Percentiles rank a stretch among this genome's conserved stretches.
Evolutionary conservation across 116 monocot species (phyloP).

Genomic region (Cymodocea nodosa): DNA sequence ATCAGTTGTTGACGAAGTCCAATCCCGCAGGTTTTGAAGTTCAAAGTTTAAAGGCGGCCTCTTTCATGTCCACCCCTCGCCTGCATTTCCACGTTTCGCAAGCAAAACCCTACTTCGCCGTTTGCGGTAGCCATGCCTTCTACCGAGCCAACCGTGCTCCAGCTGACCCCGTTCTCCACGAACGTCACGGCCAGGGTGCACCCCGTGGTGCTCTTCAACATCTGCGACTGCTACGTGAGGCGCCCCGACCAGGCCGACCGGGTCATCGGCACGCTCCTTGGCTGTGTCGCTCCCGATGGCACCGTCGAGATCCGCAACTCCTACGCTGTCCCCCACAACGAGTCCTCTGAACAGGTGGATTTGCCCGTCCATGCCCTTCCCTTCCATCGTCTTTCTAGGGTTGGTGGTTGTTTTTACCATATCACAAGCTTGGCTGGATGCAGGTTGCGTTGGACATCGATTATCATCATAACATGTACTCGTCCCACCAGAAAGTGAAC

Average conservation of each 20-base stretch:
- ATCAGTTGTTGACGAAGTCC: too few species aligned
- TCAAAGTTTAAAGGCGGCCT: too few species aligned
- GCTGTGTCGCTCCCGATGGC: conserved; percentile 59
- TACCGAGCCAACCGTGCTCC: too few species aligned
- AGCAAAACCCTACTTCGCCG: too few species aligned
- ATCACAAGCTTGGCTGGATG: too few species aligned
- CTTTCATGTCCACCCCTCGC: too few species aligned
- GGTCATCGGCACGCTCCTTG: conserved; percentile 88
- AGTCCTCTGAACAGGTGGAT: conserved; percentile 59
- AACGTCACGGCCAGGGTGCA: conserved; percentile 34
- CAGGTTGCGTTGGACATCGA: conserved; percentile 96
- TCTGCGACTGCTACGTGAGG: conserved; percentile 85
- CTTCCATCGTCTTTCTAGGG: too few species aligned
- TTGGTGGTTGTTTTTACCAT: neutral
- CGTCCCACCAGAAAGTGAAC: conserved; percentile 87
- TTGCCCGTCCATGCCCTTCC: too few species aligned
- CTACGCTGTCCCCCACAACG: conserved; percentile 88
- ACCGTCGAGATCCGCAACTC: conserved; percentile 78
- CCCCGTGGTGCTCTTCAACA: conserved; percentile 73
- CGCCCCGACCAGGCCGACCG: conserved; percentile 69
- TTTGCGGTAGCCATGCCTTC: too few species aligned
- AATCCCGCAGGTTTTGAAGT: too few species aligned
- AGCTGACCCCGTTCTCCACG: neutral
- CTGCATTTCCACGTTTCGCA: too few species aligned
- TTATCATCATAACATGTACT: conserved; percentile 82